Evolutionary conservation across 2,329 filamentous ascomycete species (phyloP).

Genomic region (Exophiala viscosa): DNA sequence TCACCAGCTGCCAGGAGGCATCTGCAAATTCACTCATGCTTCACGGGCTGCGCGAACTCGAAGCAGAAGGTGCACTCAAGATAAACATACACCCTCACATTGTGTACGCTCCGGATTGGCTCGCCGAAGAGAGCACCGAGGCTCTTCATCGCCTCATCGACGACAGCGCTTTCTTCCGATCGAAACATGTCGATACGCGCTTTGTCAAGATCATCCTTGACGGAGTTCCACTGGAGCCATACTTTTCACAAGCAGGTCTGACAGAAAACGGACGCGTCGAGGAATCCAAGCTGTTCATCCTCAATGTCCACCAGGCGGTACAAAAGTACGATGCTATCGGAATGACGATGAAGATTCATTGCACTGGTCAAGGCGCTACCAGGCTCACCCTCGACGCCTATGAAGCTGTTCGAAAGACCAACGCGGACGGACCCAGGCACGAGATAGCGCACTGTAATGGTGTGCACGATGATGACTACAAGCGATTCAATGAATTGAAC

Average conservation of each 20-base stretch:
- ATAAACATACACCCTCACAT: slow-evolving; percentile 30
- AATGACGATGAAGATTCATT: slow-evolving; percentile 35
- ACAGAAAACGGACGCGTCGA: slow-evolving; percentile 29
- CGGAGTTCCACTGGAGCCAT: slow-evolving; percentile 32
- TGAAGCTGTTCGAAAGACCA: slow-evolving; percentile 27
- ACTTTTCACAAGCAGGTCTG: slow-evolving; percentile 16
- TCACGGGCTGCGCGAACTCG: slow-evolving; percentile 29
- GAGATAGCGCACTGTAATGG: slow-evolving; percentile 29
- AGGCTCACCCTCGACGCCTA: slow-evolving; percentile 32
- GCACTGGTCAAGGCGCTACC: slow-evolving; percentile 31
- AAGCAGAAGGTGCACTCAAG: slow-evolving; percentile 26
- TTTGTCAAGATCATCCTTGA: slow-evolving; percentile 38
- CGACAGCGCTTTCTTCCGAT: slow-evolving; percentile 26
- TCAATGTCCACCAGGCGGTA: slow-evolving; percentile 22
- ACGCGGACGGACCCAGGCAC: slow-evolving; percentile 27
- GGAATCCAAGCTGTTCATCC: slow-evolving; percentile 21
- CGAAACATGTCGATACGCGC: slow-evolving; percentile 30
- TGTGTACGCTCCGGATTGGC: slow-evolving; percentile 26
- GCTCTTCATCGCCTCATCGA: slow-evolving; percentile 27
- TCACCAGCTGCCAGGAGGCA: slow-evolving; percentile 34
- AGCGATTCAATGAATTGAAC: slow-evolving; percentile 29
- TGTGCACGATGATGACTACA: slow-evolving; percentile 31
- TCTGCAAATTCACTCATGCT: slow-evolving; percentile 30
- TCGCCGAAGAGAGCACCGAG: slow-evolving; percentile 24
- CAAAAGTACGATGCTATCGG: slow-evolving; percentile 31